Conservation (phyloP, 805 yeast species). For the Hagleromyces aurorensis region DNA sequence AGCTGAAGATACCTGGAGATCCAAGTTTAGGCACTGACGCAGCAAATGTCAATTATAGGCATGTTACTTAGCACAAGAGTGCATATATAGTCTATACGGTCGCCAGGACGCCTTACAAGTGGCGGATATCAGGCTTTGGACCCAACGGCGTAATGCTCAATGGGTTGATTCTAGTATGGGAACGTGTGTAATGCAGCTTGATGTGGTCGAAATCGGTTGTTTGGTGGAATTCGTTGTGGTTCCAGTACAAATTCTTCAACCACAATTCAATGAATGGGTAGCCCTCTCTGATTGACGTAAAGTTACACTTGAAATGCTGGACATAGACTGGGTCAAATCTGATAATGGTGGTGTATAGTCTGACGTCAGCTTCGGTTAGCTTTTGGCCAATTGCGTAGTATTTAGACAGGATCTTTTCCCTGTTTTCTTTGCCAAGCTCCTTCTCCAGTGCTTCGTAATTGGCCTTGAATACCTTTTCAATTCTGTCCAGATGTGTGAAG, state of each 20-base stretch:
- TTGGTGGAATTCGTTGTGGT: constrained; percentile 56
- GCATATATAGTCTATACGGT: neutral
- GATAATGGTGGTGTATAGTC: constrained; percentile 78
- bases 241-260: constrained; percentile 81
- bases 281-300: constrained; percentile 68
- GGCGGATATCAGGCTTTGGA: constrained; percentile 69
- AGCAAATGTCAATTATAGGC: too few relatives aligned
- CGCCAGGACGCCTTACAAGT: constrained; percentile 23
- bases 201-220: constrained; percentile 88
- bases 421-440: constrained; percentile 11
- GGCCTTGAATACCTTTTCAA: constrained; percentile 51
- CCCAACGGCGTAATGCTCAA: constrained; percentile 80
- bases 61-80: too few relatives aligned
- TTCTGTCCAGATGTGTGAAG: constrained; percentile 61
- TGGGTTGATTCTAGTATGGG: constrained; percentile 77
- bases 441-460: constrained; percentile 32
- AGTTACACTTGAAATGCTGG: constrained; percentile 91
- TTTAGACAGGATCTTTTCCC: constrained; percentile 15
- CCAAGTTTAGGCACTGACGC: too few relatives aligned
- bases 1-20: too few relatives aligned
- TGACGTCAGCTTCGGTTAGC: constrained; percentile 84
- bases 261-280: constrained; percentile 75
- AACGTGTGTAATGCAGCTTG: constrained; percentile 82
- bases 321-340: constrained; percentile 92
- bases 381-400: constrained; percentile 51